These are phyloP conservation scores for Dictyostelium citrinum DNA, from an alignment of 78 protist species.

Conservation along the genomic window DNA sequence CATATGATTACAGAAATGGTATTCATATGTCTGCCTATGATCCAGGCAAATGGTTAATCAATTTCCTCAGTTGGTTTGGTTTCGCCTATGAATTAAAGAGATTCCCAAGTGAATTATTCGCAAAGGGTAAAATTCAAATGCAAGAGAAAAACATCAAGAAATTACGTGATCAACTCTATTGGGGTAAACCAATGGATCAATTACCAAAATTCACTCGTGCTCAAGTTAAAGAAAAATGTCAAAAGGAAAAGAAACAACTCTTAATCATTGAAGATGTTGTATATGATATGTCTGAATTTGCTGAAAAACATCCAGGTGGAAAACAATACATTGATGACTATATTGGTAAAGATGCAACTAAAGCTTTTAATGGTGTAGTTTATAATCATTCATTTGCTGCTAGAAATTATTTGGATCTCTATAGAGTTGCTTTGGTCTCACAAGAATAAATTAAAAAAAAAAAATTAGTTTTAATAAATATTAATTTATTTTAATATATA, in stretches of 20 bases:
- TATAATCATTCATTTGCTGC: conserved; percentile 79
- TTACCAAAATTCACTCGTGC: not conserved
- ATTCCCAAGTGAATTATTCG: conserved; percentile 68
- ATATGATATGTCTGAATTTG: conserved; percentile 54
- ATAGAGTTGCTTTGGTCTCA: conserved; percentile 33
- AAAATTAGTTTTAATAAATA: not conserved
- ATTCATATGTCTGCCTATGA: conserved; percentile 84
- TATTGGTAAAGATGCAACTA: conserved; percentile 75
- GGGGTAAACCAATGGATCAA: conserved; percentile 60
- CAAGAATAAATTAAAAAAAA: not conserved
- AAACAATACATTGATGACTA: conserved; percentile 43
- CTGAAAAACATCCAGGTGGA: conserved; percentile 74
- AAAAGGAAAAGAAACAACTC: conserved; percentile 12
- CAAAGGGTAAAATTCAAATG: conserved; percentile 80
- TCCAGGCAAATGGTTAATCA: conserved; percentile 92
- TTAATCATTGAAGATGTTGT: conserved; percentile 38
- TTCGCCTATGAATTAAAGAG: conserved; percentile 62
- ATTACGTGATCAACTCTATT: not conserved
- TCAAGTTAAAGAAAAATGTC: not conserved
- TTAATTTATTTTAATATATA: not conserved
- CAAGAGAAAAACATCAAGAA: conserved; percentile 22
- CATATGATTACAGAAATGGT: conserved; percentile 91
- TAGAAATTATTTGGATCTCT: conserved; percentile 63
- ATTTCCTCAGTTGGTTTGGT: conserved; percentile 55
- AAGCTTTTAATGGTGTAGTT: conserved; percentile 70